These are phyloP conservation scores for Hylodesmum podocarpum DNA, from an alignment of 306 rosid species.

Conservation along the genomic window DNA sequence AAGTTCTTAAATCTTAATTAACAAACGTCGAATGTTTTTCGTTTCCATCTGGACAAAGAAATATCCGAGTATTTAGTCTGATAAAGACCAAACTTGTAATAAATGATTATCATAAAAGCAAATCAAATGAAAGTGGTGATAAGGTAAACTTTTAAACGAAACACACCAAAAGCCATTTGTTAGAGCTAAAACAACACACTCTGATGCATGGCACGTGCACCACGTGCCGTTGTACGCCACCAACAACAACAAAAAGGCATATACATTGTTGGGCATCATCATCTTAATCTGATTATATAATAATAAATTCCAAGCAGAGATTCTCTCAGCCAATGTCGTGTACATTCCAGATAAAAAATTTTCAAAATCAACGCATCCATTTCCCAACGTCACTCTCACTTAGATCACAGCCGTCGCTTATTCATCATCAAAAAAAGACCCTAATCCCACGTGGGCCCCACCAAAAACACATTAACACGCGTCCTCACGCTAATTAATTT, in stretches of 20 bases:
- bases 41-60: not conserved
- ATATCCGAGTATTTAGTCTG: too few relatives aligned
- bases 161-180: not conserved
- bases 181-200: not conserved
- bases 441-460: not conserved
- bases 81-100: not conserved
- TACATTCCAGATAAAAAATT: not conserved
- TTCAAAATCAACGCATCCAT: not conserved
- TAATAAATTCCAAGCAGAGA: slow-evolving; percentile 21
- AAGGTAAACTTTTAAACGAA: not conserved
- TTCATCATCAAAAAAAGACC: not conserved
- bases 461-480: not conserved
- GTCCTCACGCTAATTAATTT: not conserved
- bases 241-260: too few relatives aligned
- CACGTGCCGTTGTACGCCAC: slow-evolving; percentile 18
- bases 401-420: slow-evolving; percentile 20
- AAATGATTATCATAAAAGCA: not conserved
- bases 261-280: too few relatives aligned
- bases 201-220: not conserved
- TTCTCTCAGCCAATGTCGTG: not conserved
- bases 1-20: not conserved
- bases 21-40: not conserved
- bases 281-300: not conserved
- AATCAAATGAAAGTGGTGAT: not conserved
- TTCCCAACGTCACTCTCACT: not conserved